A percentile compares a stretch with the other conserved stretches of the same genome.
Conservation (phyloP, 805 yeast species). For the Candida hungchunana region DNA sequence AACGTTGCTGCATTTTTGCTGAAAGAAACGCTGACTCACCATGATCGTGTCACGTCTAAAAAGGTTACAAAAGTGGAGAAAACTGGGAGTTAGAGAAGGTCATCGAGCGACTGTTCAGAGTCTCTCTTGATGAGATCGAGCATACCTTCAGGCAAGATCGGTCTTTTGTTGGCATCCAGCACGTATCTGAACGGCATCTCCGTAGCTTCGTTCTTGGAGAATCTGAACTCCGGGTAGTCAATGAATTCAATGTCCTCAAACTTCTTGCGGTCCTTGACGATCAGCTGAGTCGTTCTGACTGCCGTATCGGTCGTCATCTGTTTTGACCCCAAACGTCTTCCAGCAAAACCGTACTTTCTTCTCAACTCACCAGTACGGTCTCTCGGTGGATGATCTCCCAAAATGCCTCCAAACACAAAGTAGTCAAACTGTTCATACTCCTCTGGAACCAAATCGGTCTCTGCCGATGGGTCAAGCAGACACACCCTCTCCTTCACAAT, state of each 20-base stretch:
- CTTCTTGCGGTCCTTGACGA: constrained; percentile 50
- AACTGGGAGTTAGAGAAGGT: constrained; percentile 33
- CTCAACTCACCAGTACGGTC: constrained; percentile 92
- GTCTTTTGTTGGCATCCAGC: constrained; percentile 55
- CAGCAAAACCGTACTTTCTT: constrained; percentile 73
- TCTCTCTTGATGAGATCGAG: constrained; percentile 78
- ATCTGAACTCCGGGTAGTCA: constrained; percentile 92
- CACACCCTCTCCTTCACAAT: constrained; percentile 63
- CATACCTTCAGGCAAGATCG: constrained; percentile 93
- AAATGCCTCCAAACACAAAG: constrained; percentile 93
- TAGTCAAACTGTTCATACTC: constrained; percentile 70
- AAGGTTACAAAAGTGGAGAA: constrained; percentile 21
- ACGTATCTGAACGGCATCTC: constrained; percentile 98
- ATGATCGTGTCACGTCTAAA: constrained; percentile 26
- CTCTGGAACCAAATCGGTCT: constrained; percentile 62
- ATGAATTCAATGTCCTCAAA: constrained; percentile 79
- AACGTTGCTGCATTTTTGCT: constrained; percentile 79
- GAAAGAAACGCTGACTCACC: constrained; percentile 42
- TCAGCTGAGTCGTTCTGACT: constrained; percentile 81
- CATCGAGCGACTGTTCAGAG: constrained; percentile 78
- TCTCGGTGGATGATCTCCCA: constrained; percentile 88
- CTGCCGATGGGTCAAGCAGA: constrained; percentile 85
- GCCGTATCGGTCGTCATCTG: constrained; percentile 99
- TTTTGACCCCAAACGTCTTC: constrained; percentile 78
- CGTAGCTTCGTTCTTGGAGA: constrained; percentile 83